Evolutionary conservation across 345 rosid species (phyloP).

Genomic region (Erodium maritimum): DNA sequence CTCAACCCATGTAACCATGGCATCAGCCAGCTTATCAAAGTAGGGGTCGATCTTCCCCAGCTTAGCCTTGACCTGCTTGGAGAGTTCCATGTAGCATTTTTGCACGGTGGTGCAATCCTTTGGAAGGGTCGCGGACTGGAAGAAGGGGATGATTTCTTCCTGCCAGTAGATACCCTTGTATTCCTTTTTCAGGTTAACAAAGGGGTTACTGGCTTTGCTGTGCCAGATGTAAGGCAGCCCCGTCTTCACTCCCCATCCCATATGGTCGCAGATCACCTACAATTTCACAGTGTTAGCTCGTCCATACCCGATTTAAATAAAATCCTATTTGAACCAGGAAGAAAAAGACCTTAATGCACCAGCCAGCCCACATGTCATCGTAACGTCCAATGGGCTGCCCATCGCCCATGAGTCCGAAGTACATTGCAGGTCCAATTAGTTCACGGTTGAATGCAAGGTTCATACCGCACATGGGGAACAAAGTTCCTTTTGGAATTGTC

Average conservation of each 20-base stretch:
- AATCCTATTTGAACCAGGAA: no score
- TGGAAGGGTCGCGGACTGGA: not conserved
- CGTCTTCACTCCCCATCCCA: not conserved
- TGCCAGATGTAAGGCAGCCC: not conserved
- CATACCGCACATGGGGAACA: not conserved
- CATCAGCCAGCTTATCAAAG: not conserved
- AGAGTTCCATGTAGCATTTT: not conserved
- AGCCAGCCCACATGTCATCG: not conserved
- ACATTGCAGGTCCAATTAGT: not conserved
- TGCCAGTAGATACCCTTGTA: not conserved
- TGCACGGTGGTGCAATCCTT: not conserved
- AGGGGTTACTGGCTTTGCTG: not conserved
- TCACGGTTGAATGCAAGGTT: not conserved
- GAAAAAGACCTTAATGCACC: not conserved
- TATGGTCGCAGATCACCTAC: not conserved
- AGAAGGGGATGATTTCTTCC: not conserved
- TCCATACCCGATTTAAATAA: no score
- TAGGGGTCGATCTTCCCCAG: not conserved
- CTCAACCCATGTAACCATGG: not conserved
- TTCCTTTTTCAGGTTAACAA: not conserved
- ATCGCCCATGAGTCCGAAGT: not conserved
- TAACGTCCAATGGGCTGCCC: not conserved
- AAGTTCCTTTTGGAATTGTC: not conserved
- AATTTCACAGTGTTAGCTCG: no score
- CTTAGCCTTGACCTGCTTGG: not conserved